Evolutionary conservation across 768 basidiomycete species (phyloP).

Genomic region (Suillus ampliporus): DNA sequence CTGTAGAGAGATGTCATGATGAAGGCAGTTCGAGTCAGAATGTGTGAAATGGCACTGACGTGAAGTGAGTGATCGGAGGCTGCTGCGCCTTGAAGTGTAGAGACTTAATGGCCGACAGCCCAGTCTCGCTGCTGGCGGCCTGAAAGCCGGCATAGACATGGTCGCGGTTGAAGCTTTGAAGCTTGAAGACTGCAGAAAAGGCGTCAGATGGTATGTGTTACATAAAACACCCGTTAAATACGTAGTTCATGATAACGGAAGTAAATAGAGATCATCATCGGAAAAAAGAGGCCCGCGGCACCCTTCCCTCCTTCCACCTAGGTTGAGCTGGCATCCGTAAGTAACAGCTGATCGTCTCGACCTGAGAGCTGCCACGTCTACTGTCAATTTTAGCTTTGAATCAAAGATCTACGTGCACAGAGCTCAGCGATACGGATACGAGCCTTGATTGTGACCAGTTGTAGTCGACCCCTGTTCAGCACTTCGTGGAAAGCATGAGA

Average conservation of each 20-base stretch:
- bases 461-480: no score
- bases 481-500: not conserved
- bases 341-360: not conserved
- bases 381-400: not conserved
- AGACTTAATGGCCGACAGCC: constrained; percentile 28
- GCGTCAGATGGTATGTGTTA: constrained; percentile 24
- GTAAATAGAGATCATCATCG: constrained; percentile 11
- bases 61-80: constrained; percentile 28
- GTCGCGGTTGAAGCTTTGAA: constrained; percentile 28
- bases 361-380: constrained; percentile 1
- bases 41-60: constrained; percentile 20
- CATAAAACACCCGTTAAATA: constrained; percentile 27
- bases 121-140: constrained; percentile 31
- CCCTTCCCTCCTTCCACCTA: not conserved
- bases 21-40: not conserved
- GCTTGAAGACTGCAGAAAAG: constrained; percentile 16
- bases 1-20: constrained; percentile 18
- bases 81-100: constrained; percentile 16
- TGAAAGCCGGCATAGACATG: constrained; percentile 38
- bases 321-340: not conserved
- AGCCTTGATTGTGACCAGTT: no score
- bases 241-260: constrained; percentile 5
- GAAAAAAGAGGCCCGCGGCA: constrained; percentile 4
- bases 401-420: not conserved
- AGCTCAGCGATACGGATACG: not conserved